Evolutionary conservation across 768 basidiomycete genomes (phyloP).

Genomic region (Lactifluus pinguis): DNA sequence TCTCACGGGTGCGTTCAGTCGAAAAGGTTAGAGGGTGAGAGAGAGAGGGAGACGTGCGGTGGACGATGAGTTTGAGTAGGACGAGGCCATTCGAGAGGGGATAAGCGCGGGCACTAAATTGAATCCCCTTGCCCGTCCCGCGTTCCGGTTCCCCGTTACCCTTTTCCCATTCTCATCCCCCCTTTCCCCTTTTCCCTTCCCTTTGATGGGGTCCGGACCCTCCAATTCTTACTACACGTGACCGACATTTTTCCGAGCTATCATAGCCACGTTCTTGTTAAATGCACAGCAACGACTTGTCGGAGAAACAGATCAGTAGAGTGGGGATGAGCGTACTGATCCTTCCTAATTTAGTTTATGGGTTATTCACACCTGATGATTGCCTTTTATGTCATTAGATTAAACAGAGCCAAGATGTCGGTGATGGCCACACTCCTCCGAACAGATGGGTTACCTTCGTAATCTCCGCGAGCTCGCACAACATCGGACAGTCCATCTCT

Average conservation of each 20-base stretch:
- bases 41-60: too few relatives aligned
- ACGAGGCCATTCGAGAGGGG: too few relatives aligned
- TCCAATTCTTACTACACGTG: conserved; percentile 1
- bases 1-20: too few relatives aligned
- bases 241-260: conserved; percentile 11
- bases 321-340: neutral
- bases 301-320: neutral
- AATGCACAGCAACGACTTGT: too few relatives aligned
- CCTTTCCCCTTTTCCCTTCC: too few relatives aligned
- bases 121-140: too few relatives aligned
- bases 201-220: neutral
- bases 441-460: conserved; percentile 11
- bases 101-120: too few relatives aligned
- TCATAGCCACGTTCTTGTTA: too few relatives aligned
- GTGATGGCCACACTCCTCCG: conserved; percentile 13
- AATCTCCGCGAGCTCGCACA: conserved; percentile 17
- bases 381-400: conserved; percentile 2
- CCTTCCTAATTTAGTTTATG: neutral
- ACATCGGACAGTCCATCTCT: neutral
- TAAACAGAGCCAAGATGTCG: conserved; percentile 1
- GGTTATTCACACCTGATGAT: neutral
- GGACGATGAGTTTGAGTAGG: too few relatives aligned
- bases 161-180: too few relatives aligned
- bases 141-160: too few relatives aligned
- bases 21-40: neutral